phyloP scores from a whole-genome alignment of 1,284 basidiomycete species.

The Fomitopsis betulina region DNA sequence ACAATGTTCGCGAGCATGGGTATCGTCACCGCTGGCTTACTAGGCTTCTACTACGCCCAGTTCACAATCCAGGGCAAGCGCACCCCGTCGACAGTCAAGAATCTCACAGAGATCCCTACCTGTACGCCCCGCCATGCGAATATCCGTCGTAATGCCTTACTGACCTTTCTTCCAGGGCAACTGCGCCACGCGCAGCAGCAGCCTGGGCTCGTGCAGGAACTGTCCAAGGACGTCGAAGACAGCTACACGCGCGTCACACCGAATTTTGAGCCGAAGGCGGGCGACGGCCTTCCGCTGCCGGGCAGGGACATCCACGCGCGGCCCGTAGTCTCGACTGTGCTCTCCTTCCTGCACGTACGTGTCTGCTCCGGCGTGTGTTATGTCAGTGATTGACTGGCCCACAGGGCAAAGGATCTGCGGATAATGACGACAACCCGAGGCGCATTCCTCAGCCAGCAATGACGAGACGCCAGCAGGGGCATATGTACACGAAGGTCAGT shows the following conservation, averaged over 20 bases:
- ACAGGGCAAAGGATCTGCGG: constrained; percentile 2
- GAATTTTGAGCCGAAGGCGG: constrained; percentile 1
- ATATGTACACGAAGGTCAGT: constrained; percentile 2
- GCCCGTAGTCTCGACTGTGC: neutral
- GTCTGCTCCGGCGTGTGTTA: neutral
- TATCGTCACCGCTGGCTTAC: constrained; percentile 12
- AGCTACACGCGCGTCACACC: constrained; percentile 1
- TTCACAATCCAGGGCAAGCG: constrained; percentile 14
- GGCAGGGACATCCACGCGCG: neutral
- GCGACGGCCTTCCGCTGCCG: neutral
- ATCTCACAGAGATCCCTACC: constrained; percentile 15
- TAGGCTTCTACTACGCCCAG: constrained; percentile 15
- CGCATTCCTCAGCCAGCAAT: neutral
- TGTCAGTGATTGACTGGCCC: neutral
- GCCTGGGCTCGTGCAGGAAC: neutral
- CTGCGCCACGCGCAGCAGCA: constrained; percentile 17
- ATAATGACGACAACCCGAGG: neutral
- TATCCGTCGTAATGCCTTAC: neutral
- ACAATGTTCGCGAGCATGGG: constrained; percentile 16
- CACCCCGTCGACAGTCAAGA: constrained; percentile 3
- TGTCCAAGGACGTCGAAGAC: neutral
- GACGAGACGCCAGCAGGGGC: neutral
- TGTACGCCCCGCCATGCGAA: constrained; percentile 8
- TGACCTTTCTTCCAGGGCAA: constrained; percentile 9
- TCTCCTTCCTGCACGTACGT: neutral